A percentile compares a stretch with the other conserved stretches of the same genome.
Evolutionary conservation across 257 asterid species (phyloP).

Genomic region (Ajuga chamaepitys): DNA sequence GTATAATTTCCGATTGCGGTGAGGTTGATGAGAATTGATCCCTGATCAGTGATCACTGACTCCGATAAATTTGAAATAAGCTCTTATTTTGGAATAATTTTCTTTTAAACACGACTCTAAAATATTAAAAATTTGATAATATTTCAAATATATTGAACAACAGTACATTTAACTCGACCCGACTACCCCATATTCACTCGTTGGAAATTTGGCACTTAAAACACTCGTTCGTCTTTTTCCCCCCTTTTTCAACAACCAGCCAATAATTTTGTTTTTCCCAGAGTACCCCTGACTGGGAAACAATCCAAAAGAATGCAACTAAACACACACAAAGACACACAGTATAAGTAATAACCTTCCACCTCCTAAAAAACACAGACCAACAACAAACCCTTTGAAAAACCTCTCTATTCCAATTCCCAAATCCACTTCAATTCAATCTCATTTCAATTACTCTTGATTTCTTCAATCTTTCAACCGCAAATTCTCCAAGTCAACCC

Average conservation of each 20-base stretch:
- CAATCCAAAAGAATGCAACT: constrained; percentile 21
- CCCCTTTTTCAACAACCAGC: constrained; percentile 6
- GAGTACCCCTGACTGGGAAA: constrained; percentile 24
- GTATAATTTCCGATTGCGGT: too few relatives aligned
- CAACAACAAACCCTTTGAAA: constrained; percentile 25
- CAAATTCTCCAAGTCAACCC: constrained; percentile 9
- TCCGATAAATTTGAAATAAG: too few relatives aligned
- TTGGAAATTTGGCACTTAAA: constrained; percentile 9
- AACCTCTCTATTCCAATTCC: constrained; percentile 27
- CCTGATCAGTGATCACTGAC: too few relatives aligned
- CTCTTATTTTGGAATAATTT: too few relatives aligned
- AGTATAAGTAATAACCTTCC: constrained; percentile 23
- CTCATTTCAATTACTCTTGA: constrained; percentile 15
- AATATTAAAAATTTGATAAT: too few relatives aligned
- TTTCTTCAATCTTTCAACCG: constrained; percentile 15
- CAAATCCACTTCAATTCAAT: constrained; percentile 27
- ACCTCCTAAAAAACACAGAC: constrained; percentile 13
- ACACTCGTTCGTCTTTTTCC: constrained; percentile 4
- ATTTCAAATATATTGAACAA: too few relatives aligned
- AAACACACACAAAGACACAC: constrained; percentile 9
- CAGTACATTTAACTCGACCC: too few relatives aligned
- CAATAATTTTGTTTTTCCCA: not conserved
- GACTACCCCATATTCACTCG: too few relatives aligned
- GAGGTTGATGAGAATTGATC: too few relatives aligned
- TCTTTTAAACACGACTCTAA: too few relatives aligned